Base-by-base conservation (phyloP, 1,284 basidiomycete genomes). In the Wolfiporia cocos region DNA sequence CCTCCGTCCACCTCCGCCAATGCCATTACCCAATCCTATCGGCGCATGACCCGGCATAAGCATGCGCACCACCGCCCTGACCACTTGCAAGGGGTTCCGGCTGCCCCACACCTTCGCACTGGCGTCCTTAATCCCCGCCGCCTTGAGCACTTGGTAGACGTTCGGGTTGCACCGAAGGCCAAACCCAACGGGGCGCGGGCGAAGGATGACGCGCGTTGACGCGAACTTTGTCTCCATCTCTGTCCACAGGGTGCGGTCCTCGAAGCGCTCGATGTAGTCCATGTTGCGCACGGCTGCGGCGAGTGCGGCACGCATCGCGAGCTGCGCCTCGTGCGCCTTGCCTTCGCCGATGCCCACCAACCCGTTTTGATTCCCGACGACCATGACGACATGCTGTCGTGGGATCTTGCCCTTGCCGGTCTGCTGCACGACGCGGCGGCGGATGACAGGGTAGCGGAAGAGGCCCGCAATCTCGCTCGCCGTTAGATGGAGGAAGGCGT, bases 91-190 rank as follows among this genome's bases (percentile, higher is more conserved):
- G 31, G 78, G 78, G 64, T 95, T 96, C 50, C 90, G 73, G 53
- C 88, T 93, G 26, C 94, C 93, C 78, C 91, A 88, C 31, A 98
- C 89, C 64, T 94, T 94, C 21, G 91, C 95, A 52, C 86, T 91
- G 34, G 90, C 77, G 64, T 99, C 95, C 61, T 91, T 88, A 67
- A 98, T 91, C 10, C 95, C 95, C 2, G 90, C 92, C 0, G 93
- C 92, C 54, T 90, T 87, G 56, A 94, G 76, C 39, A 99, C 75
- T 54, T 83, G 77, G 65, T 98, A 93, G 41, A 98, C 71, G 54
- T 86, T 78, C 6, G 91, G 92, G 50, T 95, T 92, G 56, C 90
- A 92, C 51, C 86, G 78, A 38, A 99, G 70, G 9, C 95, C 95
- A 62, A 97, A 97, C 2, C 95, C 94, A 45, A 92, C 83, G 10